Conservation (phyloP, 208 protist species). For the Herpetomonas samuelpessoai region DNA sequence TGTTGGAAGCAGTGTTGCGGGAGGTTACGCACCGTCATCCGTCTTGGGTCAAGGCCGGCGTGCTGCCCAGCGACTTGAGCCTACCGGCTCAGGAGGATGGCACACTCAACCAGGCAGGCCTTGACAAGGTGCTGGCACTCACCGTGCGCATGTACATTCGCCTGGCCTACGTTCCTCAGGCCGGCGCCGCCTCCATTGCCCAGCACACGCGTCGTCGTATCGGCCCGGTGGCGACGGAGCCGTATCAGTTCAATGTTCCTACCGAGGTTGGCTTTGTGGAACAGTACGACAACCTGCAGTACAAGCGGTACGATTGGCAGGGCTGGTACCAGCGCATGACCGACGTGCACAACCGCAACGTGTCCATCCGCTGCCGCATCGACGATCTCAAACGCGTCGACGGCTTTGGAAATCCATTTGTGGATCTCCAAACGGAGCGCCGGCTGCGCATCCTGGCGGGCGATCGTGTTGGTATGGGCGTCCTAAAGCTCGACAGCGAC, state of each 20-base stretch:
- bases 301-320: conserved; percentile 91
- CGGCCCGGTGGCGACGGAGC: conserved; percentile 53
- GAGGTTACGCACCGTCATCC: conserved; percentile 61
- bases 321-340: conserved; percentile 91
- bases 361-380: conserved; percentile 77
- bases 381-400: conserved; percentile 82
- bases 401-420: conserved; percentile 64
- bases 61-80: conserved; percentile 26
- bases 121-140: conserved; percentile 22
- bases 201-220: conserved; percentile 78
- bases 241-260: conserved; percentile 74
- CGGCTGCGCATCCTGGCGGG: conserved; percentile 77
- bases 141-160: conserved; percentile 82
- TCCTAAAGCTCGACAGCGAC: conserved; percentile 87
- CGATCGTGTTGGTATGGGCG: conserved; percentile 81
- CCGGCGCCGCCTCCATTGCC: conserved; percentile 71
- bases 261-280: conserved; percentile 84
- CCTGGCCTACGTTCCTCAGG: conserved; percentile 78
- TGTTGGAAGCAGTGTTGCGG: conserved; percentile 37
- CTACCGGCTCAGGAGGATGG: not conserved
- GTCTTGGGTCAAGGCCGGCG: conserved; percentile 65
- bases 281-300: conserved; percentile 88
- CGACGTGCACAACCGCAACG: conserved; percentile 90
- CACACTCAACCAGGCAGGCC: not conserved
- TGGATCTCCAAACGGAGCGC: conserved; percentile 81